Conservation (phyloP, 2,329 filamentous ascomycete species). For the Sarocladium strictum region DNA sequence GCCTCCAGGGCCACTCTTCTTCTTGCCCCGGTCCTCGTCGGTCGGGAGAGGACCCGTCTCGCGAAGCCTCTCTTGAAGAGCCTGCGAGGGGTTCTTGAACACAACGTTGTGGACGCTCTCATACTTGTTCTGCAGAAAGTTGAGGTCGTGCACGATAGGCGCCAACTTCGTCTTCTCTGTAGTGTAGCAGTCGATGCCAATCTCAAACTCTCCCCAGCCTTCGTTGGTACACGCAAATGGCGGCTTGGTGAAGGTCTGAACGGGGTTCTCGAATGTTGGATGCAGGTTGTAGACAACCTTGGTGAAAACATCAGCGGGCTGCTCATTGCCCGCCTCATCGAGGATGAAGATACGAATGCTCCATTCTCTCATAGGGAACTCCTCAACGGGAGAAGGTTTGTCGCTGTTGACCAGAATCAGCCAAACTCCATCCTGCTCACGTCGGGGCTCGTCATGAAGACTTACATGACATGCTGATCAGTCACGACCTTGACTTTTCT, state of each 20-base stretch:
- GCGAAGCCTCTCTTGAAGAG: slow-evolving; percentile 70
- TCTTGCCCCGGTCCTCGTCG: slow-evolving; percentile 56
- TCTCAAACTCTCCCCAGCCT: slow-evolving; percentile 98
- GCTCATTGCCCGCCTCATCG: slow-evolving; percentile 79
- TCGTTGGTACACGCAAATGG: slow-evolving; percentile 90
- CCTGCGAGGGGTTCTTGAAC: slow-evolving; percentile 90
- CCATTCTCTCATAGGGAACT: slow-evolving; percentile 91
- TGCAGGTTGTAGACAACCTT: slow-evolving; percentile 92
- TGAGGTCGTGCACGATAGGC: slow-evolving; percentile 76
- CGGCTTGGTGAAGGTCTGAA: slow-evolving; percentile 75
- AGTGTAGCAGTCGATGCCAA: slow-evolving; percentile 76
- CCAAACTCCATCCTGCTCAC: neutral
- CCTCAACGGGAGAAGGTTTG: slow-evolving; percentile 74
- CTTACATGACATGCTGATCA: slow-evolving; percentile 83
- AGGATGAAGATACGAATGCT: slow-evolving; percentile 78
- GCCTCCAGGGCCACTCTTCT: slow-evolving; percentile 40
- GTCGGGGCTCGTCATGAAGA: slow-evolving; percentile 17
- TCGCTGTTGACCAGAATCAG: slow-evolving; percentile 43
- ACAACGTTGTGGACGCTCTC: slow-evolving; percentile 74
- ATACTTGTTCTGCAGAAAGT: slow-evolving; percentile 78
- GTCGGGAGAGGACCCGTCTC: slow-evolving; percentile 83
- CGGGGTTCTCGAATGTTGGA: slow-evolving; percentile 83
- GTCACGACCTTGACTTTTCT: slow-evolving; percentile 90
- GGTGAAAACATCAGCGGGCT: slow-evolving; percentile 78
- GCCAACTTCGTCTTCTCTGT: slow-evolving; percentile 81